Percentiles rank a stretch among this genome's conserved stretches.
These are phyloP conservation scores for Clarireedia homoeocarpa DNA, from an alignment of 2,329 filamentous ascomycete species.

Conservation along the genomic window DNA sequence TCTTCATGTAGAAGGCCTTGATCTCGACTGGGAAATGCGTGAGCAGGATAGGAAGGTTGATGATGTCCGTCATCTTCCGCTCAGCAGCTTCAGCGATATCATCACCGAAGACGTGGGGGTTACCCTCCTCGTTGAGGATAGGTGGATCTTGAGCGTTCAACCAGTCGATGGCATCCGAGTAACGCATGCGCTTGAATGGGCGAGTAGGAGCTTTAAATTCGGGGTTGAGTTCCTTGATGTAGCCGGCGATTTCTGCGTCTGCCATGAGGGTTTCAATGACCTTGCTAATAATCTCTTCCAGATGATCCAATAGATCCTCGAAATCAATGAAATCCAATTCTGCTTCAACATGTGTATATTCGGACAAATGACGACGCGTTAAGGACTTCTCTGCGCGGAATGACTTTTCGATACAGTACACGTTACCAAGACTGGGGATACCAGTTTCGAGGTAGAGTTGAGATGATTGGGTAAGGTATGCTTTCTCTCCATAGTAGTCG, in stretches of 20 bases:
- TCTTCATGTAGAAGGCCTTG: conserved; percentile 99
- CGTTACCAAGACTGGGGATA: conserved; percentile 81
- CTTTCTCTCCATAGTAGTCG: conserved; percentile 66
- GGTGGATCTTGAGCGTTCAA: conserved; percentile 70
- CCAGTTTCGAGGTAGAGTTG: conserved; percentile 97
- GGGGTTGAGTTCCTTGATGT: conserved; percentile 85
- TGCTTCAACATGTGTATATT: conserved; percentile 95
- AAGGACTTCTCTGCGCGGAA: conserved; percentile 97
- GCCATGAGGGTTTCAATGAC: conserved; percentile 62
- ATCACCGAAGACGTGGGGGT: conserved; percentile 86
- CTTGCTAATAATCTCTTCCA: conserved; percentile 66
- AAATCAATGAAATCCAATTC: conserved; percentile 96
- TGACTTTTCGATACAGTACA: conserved; percentile 97
- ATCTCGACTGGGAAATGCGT: conserved; percentile 97
- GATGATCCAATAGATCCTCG: conserved; percentile 74
- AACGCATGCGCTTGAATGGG: conserved; percentile 93
- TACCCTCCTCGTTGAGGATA: conserved; percentile 86
- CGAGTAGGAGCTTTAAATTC: conserved; percentile 72
- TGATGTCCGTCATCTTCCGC: conserved; percentile 92
- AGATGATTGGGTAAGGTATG: conserved; percentile 93
- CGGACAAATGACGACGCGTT: conserved; percentile 86
- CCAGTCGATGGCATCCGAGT: conserved; percentile 91
- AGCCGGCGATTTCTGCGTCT: conserved; percentile 63
- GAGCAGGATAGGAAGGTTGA: conserved; percentile 90
- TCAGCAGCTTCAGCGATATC: conserved; percentile 98